Conservation (phyloP, 2,329 filamentous ascomycete genomes). For the Diaporthe nobilis region DNA sequence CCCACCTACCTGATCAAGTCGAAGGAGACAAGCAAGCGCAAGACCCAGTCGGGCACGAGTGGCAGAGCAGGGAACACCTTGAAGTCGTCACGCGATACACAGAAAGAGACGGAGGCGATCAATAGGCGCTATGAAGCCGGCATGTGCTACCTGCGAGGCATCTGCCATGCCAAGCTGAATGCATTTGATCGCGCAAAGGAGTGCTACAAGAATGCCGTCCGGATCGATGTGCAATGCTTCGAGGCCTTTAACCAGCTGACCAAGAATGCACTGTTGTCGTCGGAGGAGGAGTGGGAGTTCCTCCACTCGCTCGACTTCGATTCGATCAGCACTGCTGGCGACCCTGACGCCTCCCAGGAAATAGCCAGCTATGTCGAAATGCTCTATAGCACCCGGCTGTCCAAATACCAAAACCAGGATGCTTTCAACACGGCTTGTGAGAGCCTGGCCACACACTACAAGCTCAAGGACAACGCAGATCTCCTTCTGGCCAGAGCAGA, state of each 20-base stretch:
- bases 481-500: conserved; percentile 92
- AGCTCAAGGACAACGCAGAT: conserved; percentile 87
- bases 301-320: conserved; percentile 93
- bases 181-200: conserved; percentile 97
- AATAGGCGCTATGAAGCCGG: conserved; percentile 92
- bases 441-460: conserved; percentile 93
- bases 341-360: conserved; percentile 78
- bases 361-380: conserved; percentile 94
- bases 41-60: conserved; percentile 71
- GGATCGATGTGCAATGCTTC: conserved; percentile 97
- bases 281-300: conserved; percentile 90
- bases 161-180: conserved; percentile 97
- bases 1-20: conserved; percentile 85
- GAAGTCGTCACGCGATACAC: conserved; percentile 41
- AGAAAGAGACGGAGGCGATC: conserved; percentile 74
- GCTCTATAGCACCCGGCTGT: conserved; percentile 94
- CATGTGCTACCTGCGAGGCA: conserved; percentile 95
- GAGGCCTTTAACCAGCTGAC: conserved; percentile 98
- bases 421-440: conserved; percentile 90
- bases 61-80: conserved; percentile 37
- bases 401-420: conserved; percentile 91
- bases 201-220: conserved; percentile 97
- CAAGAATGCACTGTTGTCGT: conserved; percentile 92
- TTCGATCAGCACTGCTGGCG: conserved; percentile 76
- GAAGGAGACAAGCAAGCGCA: conserved; percentile 74